Base-by-base conservation (phyloP, 441 rosid genomes). In the Pelargonium cotyledonis region DNA sequence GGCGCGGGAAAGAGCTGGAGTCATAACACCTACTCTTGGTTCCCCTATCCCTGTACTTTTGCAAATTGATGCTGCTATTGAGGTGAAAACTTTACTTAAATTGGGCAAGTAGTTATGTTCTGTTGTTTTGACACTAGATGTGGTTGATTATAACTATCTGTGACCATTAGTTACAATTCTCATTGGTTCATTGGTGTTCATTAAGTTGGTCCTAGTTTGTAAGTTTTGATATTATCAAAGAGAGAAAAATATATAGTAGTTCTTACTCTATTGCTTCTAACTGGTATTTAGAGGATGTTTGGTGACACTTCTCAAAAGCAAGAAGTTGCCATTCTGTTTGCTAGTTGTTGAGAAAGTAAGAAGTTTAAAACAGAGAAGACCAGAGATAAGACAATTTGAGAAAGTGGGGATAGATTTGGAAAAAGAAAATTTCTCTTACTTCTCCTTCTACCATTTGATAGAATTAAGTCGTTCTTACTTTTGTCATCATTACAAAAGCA, bases 1-100 rank as follows among this genome's bases (percentile, higher is more conserved):
- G 79, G 91, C 96, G 62, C 84, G 98, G 76, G 97, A 95, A 80
- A 90, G 95, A 85, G 96, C 98, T 64, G 97, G 98, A 72, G 81
- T 90, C 70, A 85, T 92, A 80, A 73, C 93, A 64, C 85, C 95
- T 47, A 85, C 97, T 43, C 89, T 90, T 82, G 95, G 90, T 73
- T 83, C 90, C 68, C 85, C 96, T 15, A 84, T 92, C 72, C 97
- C 97, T 66, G 91, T 89, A 73, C 84, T 88, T 72, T 75, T 95
- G 76, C 93, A 87, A 75, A 70, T 85, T 75, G 98, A 89, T 84
- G 90, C 83, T 80, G 96, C 96, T 71, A 47, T 74, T 73, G 97
- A 95, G 88, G 99, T 92, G 77, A 81, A 65, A 63, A 19, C 41
- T 70, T 76, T 76, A 49, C 70, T 80, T 78, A 60, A 4, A 12